A percentile compares a stretch with the other conserved stretches of the same genome.
phyloP scores from a whole-genome alignment of 2,329 filamentous ascomycete genomes.

The Kalmusia sp. region DNA sequence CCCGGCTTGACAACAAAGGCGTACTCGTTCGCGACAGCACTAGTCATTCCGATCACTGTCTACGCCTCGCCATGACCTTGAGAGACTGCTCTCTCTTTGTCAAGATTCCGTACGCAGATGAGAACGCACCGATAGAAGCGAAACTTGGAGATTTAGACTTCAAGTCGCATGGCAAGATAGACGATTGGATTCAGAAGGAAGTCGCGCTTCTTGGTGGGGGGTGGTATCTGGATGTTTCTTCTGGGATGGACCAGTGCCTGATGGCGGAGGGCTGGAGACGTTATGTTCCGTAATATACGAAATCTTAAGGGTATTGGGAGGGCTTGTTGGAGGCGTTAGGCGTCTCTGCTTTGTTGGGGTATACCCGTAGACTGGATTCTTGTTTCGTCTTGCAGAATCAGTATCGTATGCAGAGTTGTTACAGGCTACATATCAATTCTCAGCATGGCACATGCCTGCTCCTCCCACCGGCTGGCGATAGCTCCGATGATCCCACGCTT shows the following conservation, averaged over 20 bases:
- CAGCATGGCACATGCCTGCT: too few relatives aligned
- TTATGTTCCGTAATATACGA: constrained; percentile 11
- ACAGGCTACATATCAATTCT: too few relatives aligned
- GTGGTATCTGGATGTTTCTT: constrained; percentile 43
- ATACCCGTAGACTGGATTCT: constrained; percentile 24
- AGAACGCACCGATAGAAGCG: constrained; percentile 40
- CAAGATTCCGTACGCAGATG: constrained; percentile 23
- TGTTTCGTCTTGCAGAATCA: constrained; percentile 27
- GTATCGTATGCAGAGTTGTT: too few relatives aligned
- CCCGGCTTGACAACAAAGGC: constrained; percentile 47
- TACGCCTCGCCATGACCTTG: constrained; percentile 54
- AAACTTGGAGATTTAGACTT: constrained; percentile 56
- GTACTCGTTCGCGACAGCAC: constrained; percentile 12
- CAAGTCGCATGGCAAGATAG: constrained; percentile 51
- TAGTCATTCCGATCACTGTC: constrained; percentile 19
- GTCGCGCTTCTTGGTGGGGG: constrained; percentile 44
- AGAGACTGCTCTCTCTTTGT: constrained; percentile 57
- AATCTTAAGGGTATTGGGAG: not conserved
- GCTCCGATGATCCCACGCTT: too few relatives aligned
- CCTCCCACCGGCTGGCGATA: too few relatives aligned
- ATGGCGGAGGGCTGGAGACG: constrained; percentile 10
- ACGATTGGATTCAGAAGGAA: constrained; percentile 52
- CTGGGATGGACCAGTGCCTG: constrained; percentile 4
- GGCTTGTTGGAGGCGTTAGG: not conserved
- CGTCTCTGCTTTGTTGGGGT: not conserved